phyloP scores from a whole-genome alignment of 1,284 basidiomycete genomes.

The Pyrrhoderma noxium region DNA sequence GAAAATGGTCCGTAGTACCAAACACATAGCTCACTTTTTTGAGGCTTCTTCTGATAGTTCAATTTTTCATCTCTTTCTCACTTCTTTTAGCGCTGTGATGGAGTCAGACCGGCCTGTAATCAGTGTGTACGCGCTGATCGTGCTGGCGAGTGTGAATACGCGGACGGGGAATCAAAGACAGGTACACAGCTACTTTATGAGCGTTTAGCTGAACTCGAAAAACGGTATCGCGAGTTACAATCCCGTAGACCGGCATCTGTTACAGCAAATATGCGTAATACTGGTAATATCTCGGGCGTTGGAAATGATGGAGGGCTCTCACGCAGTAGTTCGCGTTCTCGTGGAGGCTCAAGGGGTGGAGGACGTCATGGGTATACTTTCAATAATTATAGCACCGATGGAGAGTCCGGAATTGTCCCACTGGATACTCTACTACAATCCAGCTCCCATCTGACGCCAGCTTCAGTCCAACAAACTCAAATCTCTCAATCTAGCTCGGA shows the following conservation, averaged over 20 bases:
- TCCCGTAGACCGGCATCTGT: slow-evolving; percentile 2
- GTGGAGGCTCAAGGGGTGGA: not conserved
- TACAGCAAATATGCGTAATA: not conserved
- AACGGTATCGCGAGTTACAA: slow-evolving; percentile 15
- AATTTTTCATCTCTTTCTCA: not conserved
- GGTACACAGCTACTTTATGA: slow-evolving; percentile 16
- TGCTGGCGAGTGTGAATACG: slow-evolving; percentile 17
- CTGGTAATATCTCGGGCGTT: not conserved
- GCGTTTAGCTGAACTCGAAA: slow-evolving; percentile 15
- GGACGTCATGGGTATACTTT: not conserved
- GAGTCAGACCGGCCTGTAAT: slow-evolving; percentile 13
- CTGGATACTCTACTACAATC: not conserved
- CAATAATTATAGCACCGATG: not conserved
- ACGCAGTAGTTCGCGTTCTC: slow-evolving; percentile 11
- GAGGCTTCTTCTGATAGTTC: not conserved
- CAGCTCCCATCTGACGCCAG: too few relatives aligned
- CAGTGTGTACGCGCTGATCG: slow-evolving; percentile 16
- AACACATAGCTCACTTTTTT: too few relatives aligned
- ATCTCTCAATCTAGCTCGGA: too few relatives aligned
- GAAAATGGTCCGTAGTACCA: slow-evolving; percentile 14
- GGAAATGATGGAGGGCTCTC: not conserved
- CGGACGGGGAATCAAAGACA: slow-evolving; percentile 15
- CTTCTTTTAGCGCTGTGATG: slow-evolving; percentile 15
- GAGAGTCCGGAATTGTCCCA: not conserved
- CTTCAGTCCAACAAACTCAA: too few relatives aligned